Conservation (phyloP, 2,329 filamentous ascomycete species). For the Colletotrichum musae region DNA sequence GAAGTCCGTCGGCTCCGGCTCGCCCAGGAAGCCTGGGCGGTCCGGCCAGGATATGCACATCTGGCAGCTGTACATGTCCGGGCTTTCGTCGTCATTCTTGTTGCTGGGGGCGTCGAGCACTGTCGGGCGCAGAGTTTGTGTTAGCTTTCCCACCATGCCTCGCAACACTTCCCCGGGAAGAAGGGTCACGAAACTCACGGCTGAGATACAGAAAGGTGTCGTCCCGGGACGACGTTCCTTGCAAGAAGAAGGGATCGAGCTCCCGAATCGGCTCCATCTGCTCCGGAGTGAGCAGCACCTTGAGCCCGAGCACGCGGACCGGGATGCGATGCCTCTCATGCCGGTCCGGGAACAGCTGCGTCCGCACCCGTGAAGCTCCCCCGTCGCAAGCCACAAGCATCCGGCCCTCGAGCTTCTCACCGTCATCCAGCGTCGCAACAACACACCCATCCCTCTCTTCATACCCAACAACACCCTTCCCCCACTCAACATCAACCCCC, state of each 20-base stretch:
- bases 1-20: constrained; percentile 51
- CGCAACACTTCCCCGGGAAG: background rate
- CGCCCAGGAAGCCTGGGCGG: constrained; percentile 51
- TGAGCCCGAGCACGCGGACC: constrained; percentile 64
- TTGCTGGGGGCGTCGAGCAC: constrained; percentile 65
- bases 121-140: constrained; percentile 42
- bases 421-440: constrained; percentile 63
- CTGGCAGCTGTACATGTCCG: constrained; percentile 59
- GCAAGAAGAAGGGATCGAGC: constrained; percentile 69
- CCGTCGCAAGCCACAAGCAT: constrained; percentile 68
- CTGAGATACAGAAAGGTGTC: constrained; percentile 68
- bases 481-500: constrained; percentile 55
- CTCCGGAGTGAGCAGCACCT: constrained; percentile 55
- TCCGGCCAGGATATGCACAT: constrained; percentile 67
- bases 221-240: constrained; percentile 66
- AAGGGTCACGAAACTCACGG: constrained; percentile 50
- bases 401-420: constrained; percentile 55
- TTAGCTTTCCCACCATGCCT: constrained; percentile 15
- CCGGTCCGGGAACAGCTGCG: constrained; percentile 51
- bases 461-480: constrained; percentile 53
- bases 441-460: constrained; percentile 47
- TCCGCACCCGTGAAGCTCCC: constrained; percentile 59
- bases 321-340: constrained; percentile 58
- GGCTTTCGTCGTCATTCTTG: constrained; percentile 52
- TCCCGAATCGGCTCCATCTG: constrained; percentile 58